phyloP scores from a whole-genome alignment of 148 eudicot genomes.

The Euryodendron excelsum region DNA sequence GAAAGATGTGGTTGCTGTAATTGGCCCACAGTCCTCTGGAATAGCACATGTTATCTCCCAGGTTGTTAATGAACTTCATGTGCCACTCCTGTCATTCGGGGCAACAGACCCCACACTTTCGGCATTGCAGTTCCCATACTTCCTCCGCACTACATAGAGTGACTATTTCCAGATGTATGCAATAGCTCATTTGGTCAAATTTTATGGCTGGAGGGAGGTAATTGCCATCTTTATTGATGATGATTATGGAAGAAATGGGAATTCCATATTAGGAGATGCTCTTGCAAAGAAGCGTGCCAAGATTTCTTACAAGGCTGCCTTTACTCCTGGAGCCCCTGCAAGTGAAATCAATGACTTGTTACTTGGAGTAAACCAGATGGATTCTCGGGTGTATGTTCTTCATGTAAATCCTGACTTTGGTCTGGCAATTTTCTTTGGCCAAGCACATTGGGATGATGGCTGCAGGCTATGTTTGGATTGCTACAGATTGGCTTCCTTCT shows the following conservation, averaged over 20 bases:
- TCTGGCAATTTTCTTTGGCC: constrained; percentile 50
- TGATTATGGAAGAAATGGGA: constrained; percentile 77
- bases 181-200: constrained; percentile 50
- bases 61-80: constrained; percentile 57
- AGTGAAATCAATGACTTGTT: constrained; percentile 49
- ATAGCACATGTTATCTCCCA: constrained; percentile 65
- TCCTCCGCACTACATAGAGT: constrained; percentile 57
- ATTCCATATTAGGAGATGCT: constrained; percentile 55
- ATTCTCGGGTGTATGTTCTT: constrained; percentile 74
- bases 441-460: constrained; percentile 67
- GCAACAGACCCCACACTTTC: constrained; percentile 83
- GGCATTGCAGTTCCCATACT: constrained; percentile 63
- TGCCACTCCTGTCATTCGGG: constrained; percentile 59
- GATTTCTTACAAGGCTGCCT: constrained; percentile 79
- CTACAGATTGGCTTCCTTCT: constrained; percentile 89
- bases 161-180: constrained; percentile 79
- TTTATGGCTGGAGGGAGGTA: constrained; percentile 66
- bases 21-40: constrained; percentile 81
- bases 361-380: constrained; percentile 61
- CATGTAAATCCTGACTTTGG: constrained; percentile 94
- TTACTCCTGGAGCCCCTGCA: constrained; percentile 51
- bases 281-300: constrained; percentile 58
- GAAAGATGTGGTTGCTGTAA: constrained; percentile 58
- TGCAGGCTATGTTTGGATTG: constrained; percentile 84
- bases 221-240: constrained; percentile 65